Base-by-base conservation (phyloP, 2,329 filamentous ascomycete species). In the Dactylellina sp. region DNA sequence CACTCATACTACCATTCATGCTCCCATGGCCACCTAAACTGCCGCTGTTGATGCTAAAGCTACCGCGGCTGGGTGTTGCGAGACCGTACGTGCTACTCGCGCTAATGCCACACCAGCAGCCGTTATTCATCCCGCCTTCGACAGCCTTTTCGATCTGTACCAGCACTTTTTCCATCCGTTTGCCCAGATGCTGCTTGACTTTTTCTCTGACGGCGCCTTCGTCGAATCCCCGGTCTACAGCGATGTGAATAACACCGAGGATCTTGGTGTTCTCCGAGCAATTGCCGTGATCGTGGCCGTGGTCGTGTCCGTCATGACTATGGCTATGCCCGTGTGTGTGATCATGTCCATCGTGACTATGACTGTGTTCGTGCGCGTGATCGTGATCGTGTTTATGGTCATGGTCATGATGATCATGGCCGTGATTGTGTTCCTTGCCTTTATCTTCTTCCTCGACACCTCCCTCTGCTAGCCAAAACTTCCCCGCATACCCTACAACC, bases 401-500 rank as follows among this genome's bases (percentile, higher is more conserved):
- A n/a, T 52, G 47, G n/a, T 52, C 47, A 16, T 46, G 22, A 28
- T 35, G n/a, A 9, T 22, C n/a, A 46, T 46, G n/a, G 9, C n/a
- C 11, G 28, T 60, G 28, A 20, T 61, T 20, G 22, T 47, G 25
- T 14, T 68, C 59, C 22, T 50, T 61, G 20, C 57, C 71, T 46
- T 68, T 76, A 32, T 47, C 72, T 22, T 76, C 66, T 12, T 63
- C 62, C 22, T 50, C 49, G 0, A 37, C 22, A 9, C 68, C 75
- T 24, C 71, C 70, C 37, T 59, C 93, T 77, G 96, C 92, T 12
- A 95, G 83, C 95, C 95, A 99, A 79, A 98, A 97, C 78, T 93
- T 90, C 6, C 94, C 93, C 0, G 90, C 86, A 79, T 97, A 98
- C 59, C 90, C 89, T 0, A 90, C 89, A 0, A 99, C 94, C 0